Evolutionary conservation across 164 flowering plant genomes (phyloP), one percentile per base, ranked within the genome.

Genomic region (Chimonanthus praecox): DNA sequence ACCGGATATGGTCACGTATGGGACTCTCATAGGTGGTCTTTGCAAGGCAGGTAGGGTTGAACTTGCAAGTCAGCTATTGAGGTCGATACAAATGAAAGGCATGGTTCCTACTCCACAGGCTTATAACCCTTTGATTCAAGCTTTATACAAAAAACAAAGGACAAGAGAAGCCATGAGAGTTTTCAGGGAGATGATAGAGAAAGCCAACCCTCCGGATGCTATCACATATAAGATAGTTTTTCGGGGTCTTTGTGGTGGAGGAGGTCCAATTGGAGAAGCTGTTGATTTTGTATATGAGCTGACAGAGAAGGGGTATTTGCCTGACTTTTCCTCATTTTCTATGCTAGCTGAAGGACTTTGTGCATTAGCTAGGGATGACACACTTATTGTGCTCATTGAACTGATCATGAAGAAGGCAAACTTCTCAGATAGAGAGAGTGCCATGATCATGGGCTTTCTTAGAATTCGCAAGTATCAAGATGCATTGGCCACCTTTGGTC

Each of bases 311-410:
- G 97, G 97, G 7, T 77, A 67, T 54, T 6, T 90, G n/a, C 98
- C 98, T 0, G 97, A 94, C 48, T 86, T 82, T 73, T 80, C 92
- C 13, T 81, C 93, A 3, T 87, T 94, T 72, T 79, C 70, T 58
- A 85, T 87, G 90, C 77, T 94, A 78, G 95, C 98, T 49, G 98
- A 94, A 78, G 97, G 98, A 15, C 89, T 94, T 33, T 74, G 76
- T 80, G 78, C 93, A 72, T 79, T 94, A 50, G 79, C 89, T 21
- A 94, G 87, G 98, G 96, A 88, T 74, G 92, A 85, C 7, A 87
- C 88, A 9, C 81, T 94, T 10, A 68, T 86, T 18, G 81, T 80
- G 77, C 90, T 91, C 66, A 75, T 92, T 13, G 80, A 86, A 65
- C 78, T 79, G 83, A 74, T 92, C 47, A 90, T 92, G 92, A 81